Evolutionary conservation across 73 alveolate species (phyloP).

Genomic region (Paramecium primaurelia): DNA sequence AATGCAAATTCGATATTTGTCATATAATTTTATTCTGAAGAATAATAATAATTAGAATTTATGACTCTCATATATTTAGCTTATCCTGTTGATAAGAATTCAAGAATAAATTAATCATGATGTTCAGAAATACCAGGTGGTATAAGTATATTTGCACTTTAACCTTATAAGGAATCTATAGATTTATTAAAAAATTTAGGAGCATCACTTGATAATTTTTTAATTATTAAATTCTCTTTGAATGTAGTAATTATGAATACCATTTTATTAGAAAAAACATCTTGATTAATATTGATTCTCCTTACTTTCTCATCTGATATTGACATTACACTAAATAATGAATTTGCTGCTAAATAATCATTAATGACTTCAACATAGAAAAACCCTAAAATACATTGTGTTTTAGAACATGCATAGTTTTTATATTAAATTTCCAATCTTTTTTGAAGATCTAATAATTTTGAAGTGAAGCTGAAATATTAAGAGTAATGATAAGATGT

Average conservation of each 20-base stretch:
- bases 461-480: neutral
- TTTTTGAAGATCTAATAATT: neutral
- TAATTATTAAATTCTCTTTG: neutral
- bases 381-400: neutral
- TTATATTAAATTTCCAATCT: neutral
- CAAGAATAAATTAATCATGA: neutral
- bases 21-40: neutral
- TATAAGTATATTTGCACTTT: neutral
- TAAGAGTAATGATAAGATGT: neutral
- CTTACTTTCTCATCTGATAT: neutral
- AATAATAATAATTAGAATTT: neutral
- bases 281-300: neutral
- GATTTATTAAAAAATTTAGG: neutral
- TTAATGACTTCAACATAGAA: neutral
- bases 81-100: neutral
- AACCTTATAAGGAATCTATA: neutral
- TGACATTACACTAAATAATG: neutral
- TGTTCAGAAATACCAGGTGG: neutral
- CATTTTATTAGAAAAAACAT: neutral
- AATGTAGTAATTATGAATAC: neutral
- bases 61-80: neutral
- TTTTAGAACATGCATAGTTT: neutral
- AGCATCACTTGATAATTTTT: neutral
- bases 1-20: neutral
- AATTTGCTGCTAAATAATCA: neutral